Base-by-base conservation (phyloP, 805 yeast genomes). In the Ogataea nonfermentans region DNA sequence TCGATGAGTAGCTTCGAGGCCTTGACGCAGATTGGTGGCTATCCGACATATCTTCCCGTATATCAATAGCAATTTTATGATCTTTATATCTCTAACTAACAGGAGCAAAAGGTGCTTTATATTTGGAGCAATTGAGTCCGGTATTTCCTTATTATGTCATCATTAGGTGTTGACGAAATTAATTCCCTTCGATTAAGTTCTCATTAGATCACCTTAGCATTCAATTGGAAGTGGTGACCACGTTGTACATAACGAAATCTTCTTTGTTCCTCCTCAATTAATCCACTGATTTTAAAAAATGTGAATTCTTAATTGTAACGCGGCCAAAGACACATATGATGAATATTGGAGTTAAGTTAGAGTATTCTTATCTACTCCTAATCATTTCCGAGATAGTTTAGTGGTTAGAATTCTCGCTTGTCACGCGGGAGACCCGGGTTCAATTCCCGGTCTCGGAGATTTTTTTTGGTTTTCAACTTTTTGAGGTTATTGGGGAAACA, bases 381-480 rank as follows among this genome's bases (percentile, higher is more conserved):
- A n/a, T 11, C 24, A 16, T 11, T 30, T 61, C 66, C 63, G 57
- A 56, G 66, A 57, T 61, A 59, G 65, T 62, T 62, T 62, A 61
- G 62, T 59, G 65, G 66, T 58, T 60, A 61, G 66, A 62, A 62
- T 61, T 57, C 54, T 55, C 65, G 66, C 66, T 62, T 62, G 66
- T 62, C 66, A 62, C 65, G 66, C 63, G 65, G 62, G 61, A 54
- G 66, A 62, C 63, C 66, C 59, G 65, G 65, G 66, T 62, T 62
- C 66, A 55, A 62, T 59, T 62, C 66, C 65, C 66, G 59, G 66
- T 57, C 63, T 58, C 62, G 64, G 66, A 62, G 66, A 20, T 29
- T 41, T 33, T 24, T 37, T 45, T 46, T 46, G 32, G 26, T 15
- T 22, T 26, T 30, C n/a, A n/a, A n/a, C 20, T 37, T 30, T 24